Base-by-base conservation (phyloP, 139 green algal genomes). In the Chlorella sorokiniana region DNA sequence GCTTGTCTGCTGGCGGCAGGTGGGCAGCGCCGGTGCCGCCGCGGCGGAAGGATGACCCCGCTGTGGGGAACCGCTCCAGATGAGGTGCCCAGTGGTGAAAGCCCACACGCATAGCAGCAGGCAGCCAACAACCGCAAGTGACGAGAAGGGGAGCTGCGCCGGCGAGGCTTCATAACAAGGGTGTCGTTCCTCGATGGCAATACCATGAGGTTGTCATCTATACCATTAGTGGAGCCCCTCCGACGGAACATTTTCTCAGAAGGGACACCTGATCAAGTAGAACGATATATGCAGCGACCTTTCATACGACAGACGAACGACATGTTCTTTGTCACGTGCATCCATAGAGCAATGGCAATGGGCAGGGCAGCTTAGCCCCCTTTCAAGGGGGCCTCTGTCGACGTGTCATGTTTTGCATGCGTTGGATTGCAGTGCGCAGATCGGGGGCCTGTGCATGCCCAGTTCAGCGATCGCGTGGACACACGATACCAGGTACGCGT, bases 51-150 rank as follows among this genome's bases (percentile, higher is more conserved):
- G 56, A 22, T 10, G 56, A 65, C 56, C 56, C 6, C 22, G 70
- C 70, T 31, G 68, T 25, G 41, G 20, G 10, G 5, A 9, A 29
- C 25, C 31, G 70, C 70, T 44, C 40, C 44, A 77, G 11, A 77
- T 77, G 44, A 77, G 70, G 70, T 63, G 70, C 22, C 70, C 70
- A 18, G 70, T 63, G n/a, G 70, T 54, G 29, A 77, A 77, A 20
- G 70, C 70, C 70, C 70, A 77, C 18, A 63, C 31, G 1, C 41
- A 52, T 22, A 77, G 70, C 27, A 77, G 70, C 70, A 54, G 40
- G 3, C 20, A 27, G 44, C 70, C 70, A 10, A 77, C 29, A 33
- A 38, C 42, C 29, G 31, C n/a, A 3, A 77, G 16, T 2, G 44
- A 27, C 44, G 44, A 22, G 23, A 77, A 33, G 41, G 70, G 45